Conservation (phyloP, 1,284 basidiomycete genomes). For the Heterobasidion parviporum region DNA sequence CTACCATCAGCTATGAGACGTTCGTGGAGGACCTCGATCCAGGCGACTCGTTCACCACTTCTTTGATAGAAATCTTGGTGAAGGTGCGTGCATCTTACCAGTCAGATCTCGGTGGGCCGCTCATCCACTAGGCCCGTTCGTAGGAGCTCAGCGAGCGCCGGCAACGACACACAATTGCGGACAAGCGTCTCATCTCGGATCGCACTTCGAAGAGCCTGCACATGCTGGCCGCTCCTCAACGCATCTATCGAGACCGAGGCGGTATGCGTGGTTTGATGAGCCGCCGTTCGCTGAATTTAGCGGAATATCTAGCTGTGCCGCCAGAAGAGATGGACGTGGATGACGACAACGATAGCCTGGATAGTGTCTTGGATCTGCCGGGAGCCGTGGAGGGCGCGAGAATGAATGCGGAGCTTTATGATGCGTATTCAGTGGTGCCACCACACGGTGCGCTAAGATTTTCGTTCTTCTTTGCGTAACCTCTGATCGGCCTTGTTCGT, state of each 20-base stretch:
- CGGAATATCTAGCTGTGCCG: constrained; percentile 40
- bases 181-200: constrained; percentile 55
- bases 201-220: constrained; percentile 54
- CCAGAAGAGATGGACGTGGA: constrained; percentile 40
- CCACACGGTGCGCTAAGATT: no score
- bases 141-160: constrained; percentile 72
- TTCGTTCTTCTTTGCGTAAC: no score
- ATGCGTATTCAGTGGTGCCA: no score
- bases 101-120: not conserved
- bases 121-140: not conserved
- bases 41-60: constrained; percentile 67
- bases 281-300: constrained; percentile 22
- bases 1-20: constrained; percentile 54
- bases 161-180: constrained; percentile 36
- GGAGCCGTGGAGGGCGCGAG: no score
- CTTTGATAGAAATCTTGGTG: constrained; percentile 62
- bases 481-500: no score
- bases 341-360: constrained; percentile 54
- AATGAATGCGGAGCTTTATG: no score
- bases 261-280: constrained; percentile 21
- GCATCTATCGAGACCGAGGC: constrained; percentile 40
- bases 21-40: constrained; percentile 66
- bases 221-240: constrained; percentile 40
- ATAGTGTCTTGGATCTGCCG: constrained; percentile 10
- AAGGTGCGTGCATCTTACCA: constrained; percentile 37